Conservation (phyloP, 2,329 filamentous ascomycete genomes). For the Cladosporium sp. region DNA sequence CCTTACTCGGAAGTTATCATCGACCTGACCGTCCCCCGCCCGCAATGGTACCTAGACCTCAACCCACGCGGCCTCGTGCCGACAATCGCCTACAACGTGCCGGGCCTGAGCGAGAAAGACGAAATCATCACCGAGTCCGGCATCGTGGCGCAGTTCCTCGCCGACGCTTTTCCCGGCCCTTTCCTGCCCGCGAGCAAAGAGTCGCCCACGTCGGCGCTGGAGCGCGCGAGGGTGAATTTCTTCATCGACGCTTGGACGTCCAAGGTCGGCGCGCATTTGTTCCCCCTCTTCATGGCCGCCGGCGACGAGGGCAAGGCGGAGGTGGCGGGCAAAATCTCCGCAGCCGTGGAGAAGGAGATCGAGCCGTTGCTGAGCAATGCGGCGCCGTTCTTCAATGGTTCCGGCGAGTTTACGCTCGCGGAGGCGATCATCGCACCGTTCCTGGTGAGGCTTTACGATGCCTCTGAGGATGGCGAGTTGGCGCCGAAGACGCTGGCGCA, state of each 20-base stretch:
- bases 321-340: constrained; percentile 46
- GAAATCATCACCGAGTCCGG: constrained; percentile 70
- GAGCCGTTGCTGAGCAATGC: constrained; percentile 61
- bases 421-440: constrained; percentile 71
- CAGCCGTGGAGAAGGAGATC: constrained; percentile 62
- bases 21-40: constrained; percentile 64
- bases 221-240: constrained; percentile 64
- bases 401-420: constrained; percentile 60
- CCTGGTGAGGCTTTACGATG: constrained; percentile 55
- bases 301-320: constrained; percentile 43
- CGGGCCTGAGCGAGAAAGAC: constrained; percentile 34
- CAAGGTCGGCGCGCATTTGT: constrained; percentile 52
- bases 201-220: constrained; percentile 52
- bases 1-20: constrained; percentile 45
- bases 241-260: constrained; percentile 67
- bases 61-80: constrained; percentile 80
- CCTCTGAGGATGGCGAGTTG: constrained; percentile 52
- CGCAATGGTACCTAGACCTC: constrained; percentile 69
- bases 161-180: constrained; percentile 65
- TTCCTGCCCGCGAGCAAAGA: constrained; percentile 56
- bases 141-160: constrained; percentile 68
- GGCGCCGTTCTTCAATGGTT: constrained; percentile 44
- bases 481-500: constrained; percentile 47
- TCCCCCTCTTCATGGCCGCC: constrained; percentile 45
- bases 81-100: constrained; percentile 57